Conservation (phyloP, 176 grass and related monocot species). For the Zoysia japonica region DNA sequence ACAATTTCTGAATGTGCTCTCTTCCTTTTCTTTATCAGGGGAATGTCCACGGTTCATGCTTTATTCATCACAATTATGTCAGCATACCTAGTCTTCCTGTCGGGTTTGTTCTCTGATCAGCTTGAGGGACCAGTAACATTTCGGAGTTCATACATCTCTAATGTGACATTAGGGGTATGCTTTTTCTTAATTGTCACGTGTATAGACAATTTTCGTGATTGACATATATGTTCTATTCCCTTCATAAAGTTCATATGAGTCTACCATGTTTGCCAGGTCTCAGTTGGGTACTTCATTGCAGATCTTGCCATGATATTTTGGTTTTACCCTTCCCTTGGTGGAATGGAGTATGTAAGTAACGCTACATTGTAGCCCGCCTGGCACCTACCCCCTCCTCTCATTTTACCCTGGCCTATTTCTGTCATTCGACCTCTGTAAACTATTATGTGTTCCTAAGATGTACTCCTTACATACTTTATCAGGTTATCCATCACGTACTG, state of each 20-base stretch:
- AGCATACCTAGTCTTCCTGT: constrained; percentile 87
- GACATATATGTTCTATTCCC: not conserved
- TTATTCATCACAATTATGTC: constrained; percentile 83
- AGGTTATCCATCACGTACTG: constrained; percentile 82
- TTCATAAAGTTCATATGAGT: constrained; percentile 1
- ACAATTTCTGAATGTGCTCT: not conserved
- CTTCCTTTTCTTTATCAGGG: constrained; percentile 50
- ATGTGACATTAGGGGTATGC: constrained; percentile 78
- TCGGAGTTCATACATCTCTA: constrained; percentile 75
- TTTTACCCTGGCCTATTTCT: not conserved
- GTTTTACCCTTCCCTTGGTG: constrained; percentile 92
- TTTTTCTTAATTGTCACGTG: constrained; percentile 5
- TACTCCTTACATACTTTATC: constrained; percentile 22
- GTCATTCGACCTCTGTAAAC: constrained; percentile 13
- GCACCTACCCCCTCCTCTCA: not conserved
- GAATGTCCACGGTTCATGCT: constrained; percentile 95
- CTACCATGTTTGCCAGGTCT: constrained; percentile 64
- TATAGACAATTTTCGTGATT: not conserved
- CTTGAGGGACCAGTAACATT: constrained; percentile 71
- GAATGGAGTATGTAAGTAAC: constrained; percentile 88
- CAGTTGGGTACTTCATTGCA: constrained; percentile 87
- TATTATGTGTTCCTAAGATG: constrained; percentile 18
- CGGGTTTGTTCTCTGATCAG: constrained; percentile 79
- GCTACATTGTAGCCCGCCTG: not conserved
- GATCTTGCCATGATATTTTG: constrained; percentile 94